phyloP scores from a whole-genome alignment of 176 grass and related monocot genomes.

The maize (Zea mays) region DNA sequence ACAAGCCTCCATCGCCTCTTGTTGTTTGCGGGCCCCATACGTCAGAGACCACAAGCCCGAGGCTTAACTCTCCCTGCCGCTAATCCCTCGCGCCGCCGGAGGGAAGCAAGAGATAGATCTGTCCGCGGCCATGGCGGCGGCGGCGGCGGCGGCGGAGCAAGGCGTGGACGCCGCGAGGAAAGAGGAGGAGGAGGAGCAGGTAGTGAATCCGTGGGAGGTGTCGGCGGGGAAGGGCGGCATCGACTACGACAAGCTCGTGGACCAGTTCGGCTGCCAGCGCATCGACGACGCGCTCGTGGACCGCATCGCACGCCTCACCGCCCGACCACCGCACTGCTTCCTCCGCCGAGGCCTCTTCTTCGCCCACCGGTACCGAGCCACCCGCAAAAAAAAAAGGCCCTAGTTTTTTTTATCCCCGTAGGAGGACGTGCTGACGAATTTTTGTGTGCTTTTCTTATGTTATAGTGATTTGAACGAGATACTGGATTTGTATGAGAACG shows the following conservation, averaged over 20 bases:
- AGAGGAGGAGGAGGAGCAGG: constrained; percentile 57
- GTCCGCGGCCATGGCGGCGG: constrained; percentile 12
- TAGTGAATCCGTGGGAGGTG: constrained; percentile 96
- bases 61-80: neutral
- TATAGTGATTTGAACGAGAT: constrained; percentile 76
- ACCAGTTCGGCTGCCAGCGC: constrained; percentile 88
- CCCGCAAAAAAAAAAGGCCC: neutral
- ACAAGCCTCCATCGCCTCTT: no score
- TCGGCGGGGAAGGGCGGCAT: constrained; percentile 81
- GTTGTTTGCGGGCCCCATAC: no score
- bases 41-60: no score
- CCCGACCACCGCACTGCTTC: constrained; percentile 57
- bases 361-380: constrained; percentile 55
- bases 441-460: neutral
- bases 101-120: constrained; percentile 1
- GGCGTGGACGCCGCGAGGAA: neutral
- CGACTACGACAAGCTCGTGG: constrained; percentile 97
- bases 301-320: constrained; percentile 62
- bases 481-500: constrained; percentile 71
- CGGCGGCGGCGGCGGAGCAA: neutral
- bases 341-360: constrained; percentile 93
- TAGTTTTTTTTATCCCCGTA: neutral
- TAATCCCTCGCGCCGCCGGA: constrained; percentile 22
- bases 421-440: neutral
- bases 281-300: constrained; percentile 53